Evolutionary conservation across 2,329 filamentous ascomycete genomes (phyloP).

Genomic region (Phialemoniopsis sp.): DNA sequence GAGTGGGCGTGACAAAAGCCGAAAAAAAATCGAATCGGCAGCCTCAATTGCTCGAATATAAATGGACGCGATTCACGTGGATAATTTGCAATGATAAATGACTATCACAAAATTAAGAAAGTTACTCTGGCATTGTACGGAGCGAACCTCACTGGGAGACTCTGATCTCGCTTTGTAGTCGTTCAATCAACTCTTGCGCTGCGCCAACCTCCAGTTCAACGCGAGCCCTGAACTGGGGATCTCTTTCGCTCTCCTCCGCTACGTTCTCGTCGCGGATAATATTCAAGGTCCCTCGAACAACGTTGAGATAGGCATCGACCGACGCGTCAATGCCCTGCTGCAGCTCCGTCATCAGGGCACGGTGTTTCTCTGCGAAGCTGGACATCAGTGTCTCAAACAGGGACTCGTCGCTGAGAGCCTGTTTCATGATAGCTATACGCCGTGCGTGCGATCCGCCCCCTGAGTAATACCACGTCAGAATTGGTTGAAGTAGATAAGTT

Average conservation of each 20-base stretch:
- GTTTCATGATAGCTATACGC: slow-evolving; percentile 26
- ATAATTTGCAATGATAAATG: too few relatives aligned
- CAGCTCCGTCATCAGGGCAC: slow-evolving; percentile 9
- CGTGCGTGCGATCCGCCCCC: slow-evolving; percentile 25
- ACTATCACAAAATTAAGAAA: too few relatives aligned
- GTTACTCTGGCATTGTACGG: too few relatives aligned
- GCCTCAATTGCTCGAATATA: too few relatives aligned
- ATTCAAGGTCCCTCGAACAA: slow-evolving; percentile 22
- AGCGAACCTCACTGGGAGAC: too few relatives aligned
- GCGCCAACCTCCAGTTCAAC: slow-evolving; percentile 17
- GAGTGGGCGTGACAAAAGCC: too few relatives aligned
- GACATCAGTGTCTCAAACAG: slow-evolving; percentile 25
- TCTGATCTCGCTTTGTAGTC: too few relatives aligned
- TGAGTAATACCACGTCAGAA: slow-evolving; percentile 7
- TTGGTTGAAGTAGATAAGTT: too few relatives aligned
- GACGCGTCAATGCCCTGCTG: slow-evolving; percentile 14
- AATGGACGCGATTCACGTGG: too few relatives aligned
- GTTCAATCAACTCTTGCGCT: too few relatives aligned
- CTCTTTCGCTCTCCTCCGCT: slow-evolving; percentile 26
- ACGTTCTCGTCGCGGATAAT: slow-evolving; percentile 32
- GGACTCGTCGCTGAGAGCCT: slow-evolving; percentile 12
- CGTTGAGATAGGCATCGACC: slow-evolving; percentile 15
- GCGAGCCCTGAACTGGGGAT: slow-evolving; percentile 25
- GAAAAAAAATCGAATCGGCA: too few relatives aligned
- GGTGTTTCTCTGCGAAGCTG: slow-evolving; percentile 17